These are phyloP conservation scores for Zygosaccharomyces pseudorouxii DNA, from an alignment of 805 yeast species.

Conservation along the genomic window DNA sequence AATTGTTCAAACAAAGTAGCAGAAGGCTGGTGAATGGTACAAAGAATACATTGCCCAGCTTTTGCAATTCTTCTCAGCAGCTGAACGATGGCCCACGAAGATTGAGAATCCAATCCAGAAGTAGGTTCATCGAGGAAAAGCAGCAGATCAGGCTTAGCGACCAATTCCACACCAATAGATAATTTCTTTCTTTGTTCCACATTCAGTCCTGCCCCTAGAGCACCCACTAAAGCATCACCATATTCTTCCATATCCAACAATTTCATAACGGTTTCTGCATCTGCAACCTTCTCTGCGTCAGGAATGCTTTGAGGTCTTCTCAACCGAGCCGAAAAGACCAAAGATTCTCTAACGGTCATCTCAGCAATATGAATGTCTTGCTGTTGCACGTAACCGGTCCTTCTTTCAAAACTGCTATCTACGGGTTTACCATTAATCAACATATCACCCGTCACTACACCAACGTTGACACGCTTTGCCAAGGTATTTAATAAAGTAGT, in stretches of 20 bases:
- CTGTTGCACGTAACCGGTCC: constrained; percentile 55
- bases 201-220: constrained; percentile 40
- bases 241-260: constrained; percentile 50
- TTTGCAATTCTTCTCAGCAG: constrained; percentile 42
- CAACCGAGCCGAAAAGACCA: constrained; percentile 46
- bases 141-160: constrained; percentile 43
- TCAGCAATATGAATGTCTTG: constrained; percentile 48
- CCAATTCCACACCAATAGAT: constrained; percentile 45
- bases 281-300: constrained; percentile 41
- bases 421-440: constrained; percentile 48
- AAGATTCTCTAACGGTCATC: constrained; percentile 35
- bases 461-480: constrained; percentile 46
- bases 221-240: constrained; percentile 50
- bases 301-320: constrained; percentile 45
- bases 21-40: constrained; percentile 55
- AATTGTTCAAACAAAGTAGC: constrained; percentile 47
- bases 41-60: constrained; percentile 48
- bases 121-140: constrained; percentile 50
- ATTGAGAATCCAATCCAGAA: constrained; percentile 48
- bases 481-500: constrained; percentile 52
- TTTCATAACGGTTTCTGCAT: constrained; percentile 48
- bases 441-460: constrained; percentile 54
- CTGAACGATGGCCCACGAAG: constrained; percentile 48
- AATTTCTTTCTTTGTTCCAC: constrained; percentile 42
- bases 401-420: constrained; percentile 48